Base-by-base conservation (phyloP, 73 alveolate species). In the Blepharisma japonicum region DNA sequence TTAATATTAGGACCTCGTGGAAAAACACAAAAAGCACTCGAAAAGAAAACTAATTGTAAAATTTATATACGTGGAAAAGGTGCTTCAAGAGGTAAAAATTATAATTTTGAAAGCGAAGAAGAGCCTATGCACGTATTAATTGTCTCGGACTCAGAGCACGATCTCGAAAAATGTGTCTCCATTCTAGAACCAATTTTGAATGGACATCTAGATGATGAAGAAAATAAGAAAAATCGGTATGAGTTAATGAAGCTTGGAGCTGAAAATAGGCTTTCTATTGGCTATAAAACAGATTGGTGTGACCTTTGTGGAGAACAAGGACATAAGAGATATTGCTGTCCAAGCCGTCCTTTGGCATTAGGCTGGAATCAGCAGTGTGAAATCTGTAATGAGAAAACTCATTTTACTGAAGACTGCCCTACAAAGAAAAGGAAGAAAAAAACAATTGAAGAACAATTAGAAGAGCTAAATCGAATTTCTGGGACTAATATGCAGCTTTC, bases 61-160 rank as follows among this genome's bases (percentile, higher is more conserved):
- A 96, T 96, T 46, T 77, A 88, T 48, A 92, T 96, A 50, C 81
- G 97, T 82, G 99, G 99, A 1, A 92, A 90, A 89, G 99, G 99
- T n/a, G 86, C 97, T 21, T 83, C 92, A 23, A 74, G 87, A 21
- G 74, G 81, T 38, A 89, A 84, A 50, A 94, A 92, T 74, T 67
- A 74, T 49, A 85, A 80, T 6, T 93, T 89, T 56, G 83, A 83
- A 51, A 96, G 92, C 81, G 88, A 86, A 77, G 89, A 92, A 68
- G 99, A 96, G 55, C 91, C 97, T 27, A 84, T 96, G 39, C 97
- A 96, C 80, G 93, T 96, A 48, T 82, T 93, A 47, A 80, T 96
- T 45, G 78, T 86, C 68, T 97, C 98, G 21, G 94, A 92, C 48
- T 84, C 87, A 55, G 99, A 95, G 23, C 98, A 91, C 66, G 74